Conservation (phyloP, 2,329 filamentous ascomycete genomes). For the Didymella arachidicola region DNA sequence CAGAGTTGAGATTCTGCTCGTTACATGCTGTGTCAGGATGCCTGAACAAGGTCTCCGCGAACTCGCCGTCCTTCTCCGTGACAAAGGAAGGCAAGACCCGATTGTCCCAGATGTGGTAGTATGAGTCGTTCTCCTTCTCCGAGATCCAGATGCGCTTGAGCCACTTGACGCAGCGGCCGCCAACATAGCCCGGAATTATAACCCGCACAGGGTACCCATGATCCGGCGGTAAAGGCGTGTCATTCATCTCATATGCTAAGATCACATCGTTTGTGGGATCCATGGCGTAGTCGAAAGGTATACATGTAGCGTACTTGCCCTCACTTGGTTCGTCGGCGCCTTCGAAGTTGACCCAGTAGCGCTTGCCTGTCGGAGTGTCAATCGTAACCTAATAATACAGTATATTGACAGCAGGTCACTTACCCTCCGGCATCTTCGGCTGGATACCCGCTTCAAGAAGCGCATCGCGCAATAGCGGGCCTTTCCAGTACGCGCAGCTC, state of each 20-base stretch:
- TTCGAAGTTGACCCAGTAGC: slow-evolving; percentile 59
- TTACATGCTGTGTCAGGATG: slow-evolving; percentile 57
- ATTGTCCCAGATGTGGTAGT: slow-evolving; percentile 65
- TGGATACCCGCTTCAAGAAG: slow-evolving; percentile 54
- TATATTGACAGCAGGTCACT: too few relatives aligned
- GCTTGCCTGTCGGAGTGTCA: slow-evolving; percentile 18
- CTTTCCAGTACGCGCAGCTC: slow-evolving; percentile 55
- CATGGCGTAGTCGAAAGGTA: slow-evolving; percentile 43
- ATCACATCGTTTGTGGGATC: slow-evolving; percentile 24
- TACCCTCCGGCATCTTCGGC: slow-evolving; percentile 15
- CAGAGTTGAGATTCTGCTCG: slow-evolving; percentile 62
- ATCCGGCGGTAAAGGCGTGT: slow-evolving; percentile 51
- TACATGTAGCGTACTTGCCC: slow-evolving; percentile 61
- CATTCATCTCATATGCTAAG: slow-evolving; percentile 55
- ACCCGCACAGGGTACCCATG: slow-evolving; percentile 60
- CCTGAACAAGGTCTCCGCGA: slow-evolving; percentile 57
- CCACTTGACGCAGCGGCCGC: slow-evolving; percentile 63
- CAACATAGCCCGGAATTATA: slow-evolving; percentile 59
- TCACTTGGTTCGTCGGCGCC: slow-evolving; percentile 59
- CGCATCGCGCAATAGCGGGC: slow-evolving; percentile 56
- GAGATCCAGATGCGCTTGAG: slow-evolving; percentile 60
- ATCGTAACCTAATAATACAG: too few relatives aligned
- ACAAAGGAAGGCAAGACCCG: slow-evolving; percentile 62
- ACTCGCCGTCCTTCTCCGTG: slow-evolving; percentile 58
- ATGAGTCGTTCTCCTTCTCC: slow-evolving; percentile 57